Base-by-base conservation (phyloP, 2,329 filamentous ascomycete species). In the Kalmusia sp. region DNA sequence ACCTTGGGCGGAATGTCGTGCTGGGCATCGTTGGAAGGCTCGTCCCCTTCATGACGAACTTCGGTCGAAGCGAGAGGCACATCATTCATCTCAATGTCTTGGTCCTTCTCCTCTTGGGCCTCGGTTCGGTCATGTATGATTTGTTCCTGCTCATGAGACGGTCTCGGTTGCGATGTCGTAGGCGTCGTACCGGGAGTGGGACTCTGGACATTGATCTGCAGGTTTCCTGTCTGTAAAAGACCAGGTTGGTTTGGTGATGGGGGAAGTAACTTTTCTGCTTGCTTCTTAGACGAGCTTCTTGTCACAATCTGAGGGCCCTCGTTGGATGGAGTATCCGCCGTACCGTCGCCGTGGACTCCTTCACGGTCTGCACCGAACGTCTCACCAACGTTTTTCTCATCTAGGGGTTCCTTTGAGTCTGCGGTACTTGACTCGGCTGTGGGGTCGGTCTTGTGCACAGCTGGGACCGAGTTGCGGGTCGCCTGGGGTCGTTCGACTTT, bases 51-150 rank as follows among this genome's bases (percentile, higher is more conserved):
- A 43, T 78, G 70, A 12, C 76, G 71, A 40, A 84, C 76, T 47
- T 85, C 81, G 34, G 80, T 78, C 31, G 74, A 66, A n/a, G 81
- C 77, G 35, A 82, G 71, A 25, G 84, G 82, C 35, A 82, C 65
- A 54, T 91, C 88, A 30, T 81, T 80, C 85, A 91, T 91, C 50
- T 87, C 81, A 49, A 88, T 78, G 59, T 85, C 82, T 47, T 75
- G 82, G 61, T 87, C 84, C 3, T 71, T 65, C 44, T 75, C 68
- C 52, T 77, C 72, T 59, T 82, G 80, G 52, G 79, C 69, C 22
- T 78, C 74, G 12, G 80, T 83, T 72, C 77, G 64, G 72, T 84
- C 65, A 70, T 80, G 65, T 76, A 84, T 75, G 72, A 78, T 49
- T 47, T 72, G 69, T 37, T 75, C 61, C 49, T 76, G 69, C 39